These are phyloP conservation scores for Boletus sp. DNA, from an alignment of 1,284 basidiomycete species.

Conservation along the genomic window DNA sequence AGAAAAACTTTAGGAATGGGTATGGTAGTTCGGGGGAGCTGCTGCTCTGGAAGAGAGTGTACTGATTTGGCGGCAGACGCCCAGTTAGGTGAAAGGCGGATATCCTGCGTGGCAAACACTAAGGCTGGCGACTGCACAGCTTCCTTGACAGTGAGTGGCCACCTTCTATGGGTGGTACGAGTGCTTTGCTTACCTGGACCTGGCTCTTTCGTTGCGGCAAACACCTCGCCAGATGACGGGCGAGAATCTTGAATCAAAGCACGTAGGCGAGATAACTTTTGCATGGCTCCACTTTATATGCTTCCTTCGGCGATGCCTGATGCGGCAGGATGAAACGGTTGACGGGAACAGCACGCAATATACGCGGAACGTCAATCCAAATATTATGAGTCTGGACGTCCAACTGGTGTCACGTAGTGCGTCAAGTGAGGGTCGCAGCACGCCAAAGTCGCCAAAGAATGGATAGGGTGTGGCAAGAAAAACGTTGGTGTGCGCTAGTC, in stretches of 20 bases:
- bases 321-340: neutral
- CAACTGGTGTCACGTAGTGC: neutral
- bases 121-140: neutral
- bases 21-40: neutral
- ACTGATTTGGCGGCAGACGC: neutral
- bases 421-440: neutral
- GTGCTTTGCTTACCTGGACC: slow-evolving; percentile 13
- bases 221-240: neutral
- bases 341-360: neutral
- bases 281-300: slow-evolving; percentile 4
- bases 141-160: slow-evolving; percentile 8
- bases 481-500: neutral
- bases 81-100: neutral
- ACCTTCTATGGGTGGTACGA: neutral
- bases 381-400: neutral
- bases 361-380: neutral
- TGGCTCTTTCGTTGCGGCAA: neutral
- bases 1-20: neutral
- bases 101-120: neutral
- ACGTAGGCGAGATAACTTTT: neutral
- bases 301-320: neutral
- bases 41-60: neutral
- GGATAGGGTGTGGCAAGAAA: neutral
- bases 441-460: neutral
- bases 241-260: slow-evolving; percentile 1